Percentiles rank a stretch among this genome's conserved stretches.
Conservation (phyloP, 495 filamentous ascomycete species). For the Alectoria sarmentosa region DNA sequence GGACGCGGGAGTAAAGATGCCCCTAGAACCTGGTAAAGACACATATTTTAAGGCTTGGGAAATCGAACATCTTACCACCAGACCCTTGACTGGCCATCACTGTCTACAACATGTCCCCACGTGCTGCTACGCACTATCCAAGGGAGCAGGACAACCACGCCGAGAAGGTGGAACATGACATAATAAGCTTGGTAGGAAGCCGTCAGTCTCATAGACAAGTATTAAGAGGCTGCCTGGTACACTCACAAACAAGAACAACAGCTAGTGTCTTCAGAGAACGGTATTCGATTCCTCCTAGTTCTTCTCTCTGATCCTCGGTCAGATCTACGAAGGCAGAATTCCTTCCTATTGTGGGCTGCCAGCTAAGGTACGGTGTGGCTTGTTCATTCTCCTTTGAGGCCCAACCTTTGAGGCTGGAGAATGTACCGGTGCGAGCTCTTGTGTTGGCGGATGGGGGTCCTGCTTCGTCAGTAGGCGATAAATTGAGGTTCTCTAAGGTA, state of each 20-base stretch:
- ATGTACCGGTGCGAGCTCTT: conserved; percentile 30
- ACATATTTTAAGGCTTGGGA: neutral
- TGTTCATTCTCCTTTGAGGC: conserved; percentile 36
- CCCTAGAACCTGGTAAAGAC: conserved; percentile 34
- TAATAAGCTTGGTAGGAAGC: conserved; percentile 50
- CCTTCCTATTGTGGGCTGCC: conserved; percentile 82
- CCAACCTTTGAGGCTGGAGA: conserved; percentile 30
- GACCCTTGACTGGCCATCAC: conserved; percentile 52
- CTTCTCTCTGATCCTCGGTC: conserved; percentile 82
- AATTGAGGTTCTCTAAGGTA: conserved; percentile 10
- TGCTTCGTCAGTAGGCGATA: conserved; percentile 19
- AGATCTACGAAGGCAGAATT: conserved; percentile 89
- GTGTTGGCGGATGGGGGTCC: conserved; percentile 11
- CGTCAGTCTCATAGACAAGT: neutral
- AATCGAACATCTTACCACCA: conserved; percentile 59
- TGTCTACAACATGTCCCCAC: conserved; percentile 55
- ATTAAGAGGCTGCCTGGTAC: neutral
- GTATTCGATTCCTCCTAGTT: conserved; percentile 92
- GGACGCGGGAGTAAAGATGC: conserved; percentile 75
- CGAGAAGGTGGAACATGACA: conserved; percentile 65
- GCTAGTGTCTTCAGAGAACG: conserved; percentile 80
- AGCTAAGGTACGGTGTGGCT: conserved; percentile 80
- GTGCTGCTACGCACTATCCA: conserved; percentile 64
- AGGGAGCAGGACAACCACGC: conserved; percentile 59
- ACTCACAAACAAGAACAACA: conserved; percentile 55